These are phyloP conservation scores for Hirsutella thompsonii DNA, from an alignment of 2,329 filamentous ascomycete species.

Conservation along the genomic window DNA sequence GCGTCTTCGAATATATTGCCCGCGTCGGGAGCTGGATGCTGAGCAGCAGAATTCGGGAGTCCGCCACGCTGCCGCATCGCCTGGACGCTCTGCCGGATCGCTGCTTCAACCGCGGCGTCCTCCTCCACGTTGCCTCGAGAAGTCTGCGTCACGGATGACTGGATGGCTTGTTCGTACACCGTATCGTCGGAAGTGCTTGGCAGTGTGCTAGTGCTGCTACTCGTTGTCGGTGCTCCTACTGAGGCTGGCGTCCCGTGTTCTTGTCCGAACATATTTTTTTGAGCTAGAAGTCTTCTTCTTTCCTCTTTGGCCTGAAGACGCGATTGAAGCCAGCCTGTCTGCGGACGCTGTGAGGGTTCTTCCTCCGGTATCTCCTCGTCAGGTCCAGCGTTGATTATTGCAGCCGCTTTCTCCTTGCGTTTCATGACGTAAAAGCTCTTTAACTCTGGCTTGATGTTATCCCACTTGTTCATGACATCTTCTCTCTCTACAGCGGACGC, in stretches of 20 bases:
- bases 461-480: constrained; percentile 55
- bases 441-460: constrained; percentile 44
- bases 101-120: constrained; percentile 58
- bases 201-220: constrained; percentile 5
- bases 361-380: constrained; percentile 6
- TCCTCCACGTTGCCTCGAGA: constrained; percentile 57
- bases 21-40: constrained; percentile 11
- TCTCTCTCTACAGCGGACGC: constrained; percentile 45
- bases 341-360: constrained; percentile 15
- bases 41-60: constrained; percentile 12
- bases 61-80: constrained; percentile 29
- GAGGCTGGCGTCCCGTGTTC: constrained; percentile 8
- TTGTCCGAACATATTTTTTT: constrained; percentile 30
- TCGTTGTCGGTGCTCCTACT: constrained; percentile 3
- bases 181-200: constrained; percentile 27
- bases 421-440: constrained; percentile 45
- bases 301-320: constrained; percentile 36
- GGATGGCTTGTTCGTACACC: constrained; percentile 62
- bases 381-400: constrained; percentile 13
- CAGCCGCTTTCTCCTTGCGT: constrained; percentile 28
- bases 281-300: constrained; percentile 33
- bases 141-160: constrained; percentile 53
- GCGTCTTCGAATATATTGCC: constrained; percentile 22
- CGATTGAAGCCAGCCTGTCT: constrained; percentile 35
- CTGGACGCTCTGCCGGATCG: constrained; percentile 58